Conservation (phyloP, 169 alveolate genomes). For the Plasmodium yoelii region DNA sequence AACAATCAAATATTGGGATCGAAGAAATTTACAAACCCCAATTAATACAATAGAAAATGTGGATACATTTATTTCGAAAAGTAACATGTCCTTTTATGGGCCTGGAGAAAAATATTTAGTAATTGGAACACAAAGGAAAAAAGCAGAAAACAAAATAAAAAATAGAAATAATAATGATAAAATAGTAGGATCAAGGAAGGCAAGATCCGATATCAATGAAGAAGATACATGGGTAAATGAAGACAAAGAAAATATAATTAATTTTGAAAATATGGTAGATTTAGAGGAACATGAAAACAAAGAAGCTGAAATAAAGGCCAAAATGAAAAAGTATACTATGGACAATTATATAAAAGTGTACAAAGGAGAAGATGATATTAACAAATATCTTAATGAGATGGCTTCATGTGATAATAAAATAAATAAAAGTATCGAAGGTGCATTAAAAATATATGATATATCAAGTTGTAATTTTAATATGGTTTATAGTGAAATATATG, state of each 20-base stretch:
- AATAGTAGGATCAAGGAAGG: background rate
- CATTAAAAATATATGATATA: slow-evolving; percentile 17
- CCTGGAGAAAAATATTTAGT: slow-evolving; percentile 11
- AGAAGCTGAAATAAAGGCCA: background rate
- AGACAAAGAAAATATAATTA: background rate
- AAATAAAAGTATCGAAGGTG: slow-evolving; percentile 34
- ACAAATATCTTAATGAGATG: slow-evolving; percentile 37
- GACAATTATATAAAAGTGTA: slow-evolving; percentile 34
- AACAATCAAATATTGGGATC: slow-evolving; percentile 56
- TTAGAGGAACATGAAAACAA: background rate
- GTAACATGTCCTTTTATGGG: slow-evolving; percentile 36
- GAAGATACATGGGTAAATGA: slow-evolving; percentile 4
- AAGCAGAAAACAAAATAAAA: background rate
- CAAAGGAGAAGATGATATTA: slow-evolving; percentile 74
- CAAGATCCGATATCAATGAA: background rate
- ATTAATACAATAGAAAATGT: slow-evolving; percentile 15
- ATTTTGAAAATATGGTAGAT: background rate
- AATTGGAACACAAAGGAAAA: slow-evolving; percentile 19
- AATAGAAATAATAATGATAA: background rate
- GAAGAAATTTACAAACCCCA: slow-evolving; percentile 22
- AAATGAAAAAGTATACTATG: background rate
- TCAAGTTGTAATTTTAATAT: slow-evolving; percentile 9
- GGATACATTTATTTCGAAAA: slow-evolving; percentile 20
- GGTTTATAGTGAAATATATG: slow-evolving; percentile 22
- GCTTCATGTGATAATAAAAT: slow-evolving; percentile 25